Conservation (phyloP, 306 rosid species). For the Fagus crenata region DNA sequence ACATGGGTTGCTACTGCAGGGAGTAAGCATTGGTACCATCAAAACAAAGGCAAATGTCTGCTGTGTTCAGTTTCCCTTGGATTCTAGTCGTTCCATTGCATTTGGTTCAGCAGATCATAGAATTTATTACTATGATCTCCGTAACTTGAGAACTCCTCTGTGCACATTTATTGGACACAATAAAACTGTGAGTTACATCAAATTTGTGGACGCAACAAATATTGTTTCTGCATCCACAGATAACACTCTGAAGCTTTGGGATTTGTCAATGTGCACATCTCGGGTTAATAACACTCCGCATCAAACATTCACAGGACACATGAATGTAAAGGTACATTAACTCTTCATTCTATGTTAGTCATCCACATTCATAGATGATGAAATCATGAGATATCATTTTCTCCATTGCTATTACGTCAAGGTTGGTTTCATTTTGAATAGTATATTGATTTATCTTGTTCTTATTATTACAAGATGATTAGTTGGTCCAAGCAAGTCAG, state of each 20-base stretch:
- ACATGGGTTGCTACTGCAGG: slow-evolving; percentile 87
- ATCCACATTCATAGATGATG: neutral
- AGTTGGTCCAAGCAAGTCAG: neutral
- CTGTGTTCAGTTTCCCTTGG: slow-evolving; percentile 88
- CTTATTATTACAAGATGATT: neutral
- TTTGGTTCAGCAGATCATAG: slow-evolving; percentile 97
- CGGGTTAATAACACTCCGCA: slow-evolving; percentile 79
- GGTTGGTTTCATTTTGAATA: slow-evolving; percentile 18
- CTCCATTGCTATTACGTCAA: neutral
- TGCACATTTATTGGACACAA: slow-evolving; percentile 81
- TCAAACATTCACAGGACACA: slow-evolving; percentile 82
- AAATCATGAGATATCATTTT: neutral
- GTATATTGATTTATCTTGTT: neutral
- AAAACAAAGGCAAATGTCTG: slow-evolving; percentile 94
- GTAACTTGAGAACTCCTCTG: slow-evolving; percentile 68
- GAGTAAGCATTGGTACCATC: slow-evolving; percentile 82
- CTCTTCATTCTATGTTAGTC: slow-evolving; percentile 5
- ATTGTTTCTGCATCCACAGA: slow-evolving; percentile 92
- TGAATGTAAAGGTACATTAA: slow-evolving; percentile 76
- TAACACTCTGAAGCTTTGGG: slow-evolving; percentile 96
- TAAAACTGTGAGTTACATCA: slow-evolving; percentile 91
- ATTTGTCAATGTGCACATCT: slow-evolving; percentile 72
- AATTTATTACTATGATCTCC: slow-evolving; percentile 86
- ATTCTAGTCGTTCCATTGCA: slow-evolving; percentile 78
- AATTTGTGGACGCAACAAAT: slow-evolving; percentile 64